These are phyloP conservation scores for Candolleomyces efflorescens DNA, from an alignment of 768 basidiomycete species.

Conservation along the genomic window DNA sequence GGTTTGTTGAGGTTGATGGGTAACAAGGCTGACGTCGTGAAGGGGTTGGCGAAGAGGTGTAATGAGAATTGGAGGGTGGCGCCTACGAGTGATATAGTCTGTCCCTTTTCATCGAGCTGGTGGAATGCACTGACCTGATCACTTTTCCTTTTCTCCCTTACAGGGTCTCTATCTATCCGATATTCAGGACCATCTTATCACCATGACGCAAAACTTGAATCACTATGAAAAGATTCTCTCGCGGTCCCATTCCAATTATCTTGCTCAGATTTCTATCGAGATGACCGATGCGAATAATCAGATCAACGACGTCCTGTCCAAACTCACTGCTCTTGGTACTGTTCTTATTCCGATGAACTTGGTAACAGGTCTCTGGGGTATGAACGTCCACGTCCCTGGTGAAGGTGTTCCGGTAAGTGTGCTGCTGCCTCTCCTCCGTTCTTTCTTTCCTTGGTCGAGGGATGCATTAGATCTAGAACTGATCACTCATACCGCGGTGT, in stretches of 20 bases:
- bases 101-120: conserved; percentile 24
- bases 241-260: conserved; percentile 97
- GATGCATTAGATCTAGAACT: too few relatives aligned
- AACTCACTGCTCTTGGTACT: conserved; percentile 96
- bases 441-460: neutral
- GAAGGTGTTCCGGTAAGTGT: conserved; percentile 49
- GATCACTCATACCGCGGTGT: neutral
- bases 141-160: neutral
- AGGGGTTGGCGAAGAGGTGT: conserved; percentile 95
- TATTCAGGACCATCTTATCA: conserved; percentile 98
- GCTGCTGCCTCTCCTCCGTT: neutral
- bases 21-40: conserved; percentile 99
- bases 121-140: too few relatives aligned
- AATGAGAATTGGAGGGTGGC: conserved; percentile 99
- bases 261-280: conserved; percentile 99
- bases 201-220: conserved; percentile 99
- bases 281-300: conserved; percentile 99
- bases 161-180: conserved; percentile 94
- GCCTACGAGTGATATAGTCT: conserved; percentile 93
- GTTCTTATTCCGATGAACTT: conserved; percentile 97
- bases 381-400: conserved; percentile 98
- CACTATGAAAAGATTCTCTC: conserved; percentile 99
- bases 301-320: conserved; percentile 97
- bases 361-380: conserved; percentile 95
- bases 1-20: conserved; percentile 95